Conservation (phyloP, 2,329 filamentous ascomycete species). For the Cadophora sp. region DNA sequence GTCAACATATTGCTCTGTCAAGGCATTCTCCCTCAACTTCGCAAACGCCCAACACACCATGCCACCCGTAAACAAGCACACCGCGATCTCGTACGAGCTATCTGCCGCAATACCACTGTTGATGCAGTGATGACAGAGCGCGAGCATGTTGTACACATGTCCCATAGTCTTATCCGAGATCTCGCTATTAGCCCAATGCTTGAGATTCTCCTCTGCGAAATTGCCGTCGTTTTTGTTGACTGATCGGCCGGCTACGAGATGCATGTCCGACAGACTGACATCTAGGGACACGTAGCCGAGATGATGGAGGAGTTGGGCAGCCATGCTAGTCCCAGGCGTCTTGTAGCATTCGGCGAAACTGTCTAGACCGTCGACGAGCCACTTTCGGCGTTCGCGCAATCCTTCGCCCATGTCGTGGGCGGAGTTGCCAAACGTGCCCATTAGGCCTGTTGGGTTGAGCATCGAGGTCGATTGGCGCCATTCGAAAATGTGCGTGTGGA, state of each 20-base stretch:
- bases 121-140: conserved; percentile 33
- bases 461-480: conserved; percentile 41
- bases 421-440: conserved; percentile 37
- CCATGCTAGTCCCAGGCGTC: conserved; percentile 19
- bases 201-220: conserved; percentile 41
- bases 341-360: conserved; percentile 40
- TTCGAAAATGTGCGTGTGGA: conserved; percentile 42
- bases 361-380: conserved; percentile 40
- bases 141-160: conserved; percentile 37
- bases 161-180: conserved; percentile 38
- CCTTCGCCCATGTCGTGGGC: conserved; percentile 39
- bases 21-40: conserved; percentile 29
- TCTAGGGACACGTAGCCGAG: conserved; percentile 39
- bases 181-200: conserved; percentile 40
- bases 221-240: conserved; percentile 35
- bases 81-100: conserved; percentile 36
- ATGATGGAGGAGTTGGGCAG: conserved; percentile 34
- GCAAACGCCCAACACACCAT: conserved; percentile 43
- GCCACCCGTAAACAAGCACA: conserved; percentile 40
- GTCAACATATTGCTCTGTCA: conserved; percentile 28
- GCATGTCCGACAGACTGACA: conserved; percentile 40
- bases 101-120: conserved; percentile 28
- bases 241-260: conserved; percentile 40
- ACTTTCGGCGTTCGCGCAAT: conserved; percentile 34
- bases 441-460: conserved; percentile 41